phyloP scores from a whole-genome alignment of 2,329 filamentous ascomycete genomes.

The Sphaerulina musiva region DNA sequence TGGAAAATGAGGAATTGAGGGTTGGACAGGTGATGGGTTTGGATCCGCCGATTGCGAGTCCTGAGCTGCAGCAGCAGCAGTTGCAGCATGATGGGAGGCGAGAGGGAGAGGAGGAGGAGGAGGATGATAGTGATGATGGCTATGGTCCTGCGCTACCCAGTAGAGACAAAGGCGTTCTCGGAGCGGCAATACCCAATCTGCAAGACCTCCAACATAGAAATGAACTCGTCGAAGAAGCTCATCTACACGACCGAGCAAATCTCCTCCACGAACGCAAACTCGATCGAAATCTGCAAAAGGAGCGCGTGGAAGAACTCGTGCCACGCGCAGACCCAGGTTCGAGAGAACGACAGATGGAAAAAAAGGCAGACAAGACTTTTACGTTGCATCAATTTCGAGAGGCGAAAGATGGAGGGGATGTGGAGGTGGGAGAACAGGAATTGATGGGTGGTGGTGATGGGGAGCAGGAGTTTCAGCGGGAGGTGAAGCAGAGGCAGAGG shows the following conservation, averaged over 20 bases:
- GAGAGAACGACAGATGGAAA: constrained; percentile 78
- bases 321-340: constrained; percentile 79
- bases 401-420: constrained; percentile 55
- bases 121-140: constrained; percentile 51
- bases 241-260: constrained; percentile 41
- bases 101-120: constrained; percentile 30
- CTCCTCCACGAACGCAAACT: constrained; percentile 56
- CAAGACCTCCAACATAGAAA: constrained; percentile 63
- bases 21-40: constrained; percentile 1
- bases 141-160: constrained; percentile 49
- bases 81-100: constrained; percentile 1
- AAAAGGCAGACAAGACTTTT: constrained; percentile 65
- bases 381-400: constrained; percentile 68
- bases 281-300: constrained; percentile 62
- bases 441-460: constrained; percentile 61
- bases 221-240: constrained; percentile 49
- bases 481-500: constrained; percentile 58
- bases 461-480: constrained; percentile 59
- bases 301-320: constrained; percentile 69
- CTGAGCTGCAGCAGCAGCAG: background rate
- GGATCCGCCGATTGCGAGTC: constrained; percentile 8
- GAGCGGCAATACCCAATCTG: constrained; percentile 59
- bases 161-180: constrained; percentile 35
- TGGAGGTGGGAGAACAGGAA: constrained; percentile 64
- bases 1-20: constrained; percentile 1